Evolutionary conservation across 352 stramenopile genomes (phyloP), one percentile per base, ranked within the genome.

Genomic region (Phytophthora cactorum): DNA sequence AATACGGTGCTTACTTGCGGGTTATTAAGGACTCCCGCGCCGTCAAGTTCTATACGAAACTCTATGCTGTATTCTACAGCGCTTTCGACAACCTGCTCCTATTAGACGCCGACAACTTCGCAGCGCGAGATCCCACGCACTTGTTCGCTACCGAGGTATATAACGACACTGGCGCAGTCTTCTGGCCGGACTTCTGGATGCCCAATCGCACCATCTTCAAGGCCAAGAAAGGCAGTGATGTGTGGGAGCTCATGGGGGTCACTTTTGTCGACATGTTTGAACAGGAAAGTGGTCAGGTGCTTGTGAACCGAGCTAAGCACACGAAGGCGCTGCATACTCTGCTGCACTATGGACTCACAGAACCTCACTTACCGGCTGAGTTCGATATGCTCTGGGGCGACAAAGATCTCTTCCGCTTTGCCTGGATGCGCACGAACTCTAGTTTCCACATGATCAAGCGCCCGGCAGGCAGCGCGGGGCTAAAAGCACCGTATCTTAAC

Each of bases 151-250:
- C 72, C 1, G 15, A 59, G 1, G 72, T 85, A 32, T 94, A 87
- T 43, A 59, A 59, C 10, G 41, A 60, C 50, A 89, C 63, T 0
- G 86, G 86, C 1, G 82, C 86, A n/a, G 51, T 94, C 25, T 94
- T 94, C 56, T 94, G 86, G 86, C 86, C 87, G 10, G 87, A 95
- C 47, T 95, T 79, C 53, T 95, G 87, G 87, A 77, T 77, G 39
- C 66, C 83, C 3, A 75, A 75, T 27, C 74, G 82, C 32, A 93
- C 86, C 8, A 91, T 90, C 22, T 95, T 95, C 72, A 82, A 91
- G 52, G 75, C 91, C 39, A 84, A 88, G 29, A 58, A 68, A 41
- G 64, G 70, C 31, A 92, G 74, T 27, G 66, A 93, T 17, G 34
- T 93, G 5, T 93, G 87, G 87, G 69, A 88, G 0, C 53, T 92